Conservation (phyloP, 129 eudicot genomes). For the Ambrosia artemisiifolia region DNA sequence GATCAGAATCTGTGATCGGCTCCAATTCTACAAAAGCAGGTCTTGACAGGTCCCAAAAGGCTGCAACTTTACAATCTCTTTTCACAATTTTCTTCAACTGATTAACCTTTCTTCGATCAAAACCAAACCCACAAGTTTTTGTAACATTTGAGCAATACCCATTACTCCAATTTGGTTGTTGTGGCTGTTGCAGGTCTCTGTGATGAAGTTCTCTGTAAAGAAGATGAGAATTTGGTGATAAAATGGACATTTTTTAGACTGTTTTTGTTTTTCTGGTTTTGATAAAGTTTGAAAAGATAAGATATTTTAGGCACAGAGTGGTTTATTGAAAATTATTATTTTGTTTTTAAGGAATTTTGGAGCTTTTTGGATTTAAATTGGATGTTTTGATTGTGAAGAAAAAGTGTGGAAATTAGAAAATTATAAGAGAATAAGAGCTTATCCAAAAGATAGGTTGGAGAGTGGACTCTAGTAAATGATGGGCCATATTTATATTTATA, state of each 20-base stretch:
- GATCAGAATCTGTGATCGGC: conserved; percentile 64
- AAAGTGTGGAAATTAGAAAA: conserved; percentile 7
- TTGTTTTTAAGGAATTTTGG: not conserved
- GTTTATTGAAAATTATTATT: not conserved
- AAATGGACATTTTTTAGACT: conserved; percentile 52
- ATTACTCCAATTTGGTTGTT: conserved; percentile 33
- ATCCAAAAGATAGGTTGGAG: conserved; percentile 53
- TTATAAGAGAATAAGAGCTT: conserved; percentile 24
- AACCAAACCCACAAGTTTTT: conserved; percentile 51
- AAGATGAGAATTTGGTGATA: conserved; percentile 74
- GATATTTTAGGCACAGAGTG: conserved; percentile 34
- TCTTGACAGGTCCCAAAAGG: conserved; percentile 62
- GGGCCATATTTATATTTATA: not conserved
- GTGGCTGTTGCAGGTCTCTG: conserved; percentile 42
- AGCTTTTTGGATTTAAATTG: not conserved
- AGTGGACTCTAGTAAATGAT: not conserved
- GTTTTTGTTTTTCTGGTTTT: conserved; percentile 17
- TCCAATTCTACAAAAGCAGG: conserved; percentile 64
- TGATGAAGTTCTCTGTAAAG: conserved; percentile 50
- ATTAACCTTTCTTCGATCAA: conserved; percentile 43
- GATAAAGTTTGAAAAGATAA: conserved; percentile 32
- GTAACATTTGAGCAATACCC: conserved; percentile 35
- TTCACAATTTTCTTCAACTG: conserved; percentile 33
- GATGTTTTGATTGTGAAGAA: not conserved
- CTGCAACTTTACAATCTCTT: conserved; percentile 50